Base-by-base conservation (phyloP, 306 rosid species). In the Glycine tomentella region DNA sequence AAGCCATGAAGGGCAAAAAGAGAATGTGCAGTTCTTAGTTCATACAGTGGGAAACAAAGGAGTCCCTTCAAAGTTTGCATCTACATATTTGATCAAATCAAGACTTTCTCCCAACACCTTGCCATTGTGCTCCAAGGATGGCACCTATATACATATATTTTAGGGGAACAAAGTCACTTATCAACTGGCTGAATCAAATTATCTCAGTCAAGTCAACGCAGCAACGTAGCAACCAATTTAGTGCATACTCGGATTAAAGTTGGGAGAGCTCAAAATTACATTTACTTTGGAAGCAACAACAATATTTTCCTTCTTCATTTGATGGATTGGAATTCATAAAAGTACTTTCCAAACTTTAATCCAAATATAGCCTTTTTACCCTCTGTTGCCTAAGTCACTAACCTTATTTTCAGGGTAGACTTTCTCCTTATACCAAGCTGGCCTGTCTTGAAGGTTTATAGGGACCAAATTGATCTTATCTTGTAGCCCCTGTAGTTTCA, bases 371-470 rank as follows among this genome's bases (percentile, higher is more conserved):
- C 40, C 40, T 36, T 6, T 31, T n/a, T 9, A 52, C 13, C 55
- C 69, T 50, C 2, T 25, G 31, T 25, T 25, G 31, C 31, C 31
- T 25, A 25, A 25, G 31, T 25, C 42, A 74, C 76, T 64, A 38
- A 91, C 96, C 89, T 94, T 92, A 67, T 92, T 94, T 78, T 59
- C 84, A 62, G 95, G 88, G 81, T 94, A 89, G 31, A 94, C 89
- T 66, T 92, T 94, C 81, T 94, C 98, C 88, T 91, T 92, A 75
- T 92, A 94, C 98, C 97, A 94, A 73, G 88, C 85, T 66, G 97
- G 98, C 88, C 97, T 92, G 76, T 87, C 48, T 38, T 15, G 72
- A 56, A 94, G 97, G 75, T 89, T 51, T 0, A 92, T 65, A 25
- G 97, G 88, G 57, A 92, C 95, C 84, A 92, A 72, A 63, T 92